A percentile compares a stretch with the other conserved stretches of the same genome.
These are phyloP conservation scores for Nothomitra cinnamomea DNA, from an alignment of 2,329 filamentous ascomycete genomes.

Conservation along the genomic window DNA sequence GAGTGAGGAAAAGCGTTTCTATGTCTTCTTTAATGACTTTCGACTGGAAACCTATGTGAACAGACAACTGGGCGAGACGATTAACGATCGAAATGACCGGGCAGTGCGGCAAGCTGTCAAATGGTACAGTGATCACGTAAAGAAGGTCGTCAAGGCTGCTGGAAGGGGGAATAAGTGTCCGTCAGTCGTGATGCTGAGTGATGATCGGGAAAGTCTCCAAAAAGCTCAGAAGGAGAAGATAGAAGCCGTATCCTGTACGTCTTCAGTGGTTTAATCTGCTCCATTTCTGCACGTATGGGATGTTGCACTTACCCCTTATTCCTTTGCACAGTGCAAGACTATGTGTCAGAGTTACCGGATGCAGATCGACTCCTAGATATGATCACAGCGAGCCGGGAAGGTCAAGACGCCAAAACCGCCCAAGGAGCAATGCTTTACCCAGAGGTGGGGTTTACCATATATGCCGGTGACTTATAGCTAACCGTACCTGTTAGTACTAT, in stretches of 20 bases:
- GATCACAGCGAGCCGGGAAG: slow-evolving; percentile 66
- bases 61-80: slow-evolving; percentile 59
- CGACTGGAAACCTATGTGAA: slow-evolving; percentile 75
- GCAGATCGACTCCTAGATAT: slow-evolving; percentile 78
- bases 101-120: slow-evolving; percentile 71
- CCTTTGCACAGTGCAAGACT: slow-evolving; percentile 34
- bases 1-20: slow-evolving; percentile 93
- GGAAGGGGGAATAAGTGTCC: slow-evolving; percentile 41
- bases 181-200: slow-evolving; percentile 79
- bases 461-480: background rate
- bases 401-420: slow-evolving; percentile 43
- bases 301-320: slow-evolving; percentile 9
- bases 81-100: slow-evolving; percentile 93
- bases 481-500: slow-evolving; percentile 35
- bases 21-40: slow-evolving; percentile 99
- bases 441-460: slow-evolving; percentile 28
- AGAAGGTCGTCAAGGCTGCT: slow-evolving; percentile 39
- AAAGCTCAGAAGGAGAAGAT: slow-evolving; percentile 58
- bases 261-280: background rate
- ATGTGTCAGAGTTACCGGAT: slow-evolving; percentile 71
- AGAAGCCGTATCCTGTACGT: slow-evolving; percentile 12
- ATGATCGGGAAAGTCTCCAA: slow-evolving; percentile 72
- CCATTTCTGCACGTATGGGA: background rate
- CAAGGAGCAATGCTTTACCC: slow-evolving; percentile 65
- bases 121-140: slow-evolving; percentile 80